These are phyloP conservation scores for Rosa hybrid DNA, from an alignment of 331 rosid genomes.

Conservation along the genomic window DNA sequence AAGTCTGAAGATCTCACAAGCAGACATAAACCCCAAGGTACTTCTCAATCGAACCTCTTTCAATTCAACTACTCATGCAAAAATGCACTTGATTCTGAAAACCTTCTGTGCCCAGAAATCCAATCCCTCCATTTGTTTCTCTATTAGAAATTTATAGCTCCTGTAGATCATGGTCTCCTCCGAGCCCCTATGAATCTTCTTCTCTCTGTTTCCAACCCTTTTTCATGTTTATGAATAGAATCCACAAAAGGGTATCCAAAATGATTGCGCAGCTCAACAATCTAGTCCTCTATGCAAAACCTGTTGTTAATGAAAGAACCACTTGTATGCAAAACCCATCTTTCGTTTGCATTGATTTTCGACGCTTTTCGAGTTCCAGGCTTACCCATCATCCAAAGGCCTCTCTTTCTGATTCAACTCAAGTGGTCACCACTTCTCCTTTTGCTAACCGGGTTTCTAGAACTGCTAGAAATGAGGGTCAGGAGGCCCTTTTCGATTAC, in stretches of 20 bases:
- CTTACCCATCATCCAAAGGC: constrained; percentile 17
- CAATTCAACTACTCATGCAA: neutral
- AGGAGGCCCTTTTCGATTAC: constrained; percentile 56
- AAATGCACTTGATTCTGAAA: neutral
- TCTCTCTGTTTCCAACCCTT: neutral
- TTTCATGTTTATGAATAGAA: constrained; percentile 34
- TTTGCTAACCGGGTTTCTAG: constrained; percentile 36
- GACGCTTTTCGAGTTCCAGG: constrained; percentile 24
- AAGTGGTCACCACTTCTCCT: constrained; percentile 16
- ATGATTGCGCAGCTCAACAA: constrained; percentile 48
- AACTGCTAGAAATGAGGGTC: constrained; percentile 45
- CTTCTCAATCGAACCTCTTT: neutral
- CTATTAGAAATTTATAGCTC: too few relatives aligned
- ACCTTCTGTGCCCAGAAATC: neutral
- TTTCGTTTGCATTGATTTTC: constrained; percentile 26
- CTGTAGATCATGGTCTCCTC: neutral
- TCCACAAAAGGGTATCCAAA: constrained; percentile 23
- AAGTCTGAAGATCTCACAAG: neutral
- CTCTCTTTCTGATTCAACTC: constrained; percentile 18
- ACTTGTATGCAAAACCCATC: constrained; percentile 29
- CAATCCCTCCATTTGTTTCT: too few relatives aligned
- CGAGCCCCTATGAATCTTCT: neutral
- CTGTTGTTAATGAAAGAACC: constrained; percentile 26
- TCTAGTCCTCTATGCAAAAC: constrained; percentile 22
- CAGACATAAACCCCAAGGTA: constrained; percentile 11